Evolutionary conservation across 2,329 filamentous ascomycete species (phyloP), one percentile per base, ranked within the genome.

Genomic region (Myriosclerotinia scirpicola): DNA sequence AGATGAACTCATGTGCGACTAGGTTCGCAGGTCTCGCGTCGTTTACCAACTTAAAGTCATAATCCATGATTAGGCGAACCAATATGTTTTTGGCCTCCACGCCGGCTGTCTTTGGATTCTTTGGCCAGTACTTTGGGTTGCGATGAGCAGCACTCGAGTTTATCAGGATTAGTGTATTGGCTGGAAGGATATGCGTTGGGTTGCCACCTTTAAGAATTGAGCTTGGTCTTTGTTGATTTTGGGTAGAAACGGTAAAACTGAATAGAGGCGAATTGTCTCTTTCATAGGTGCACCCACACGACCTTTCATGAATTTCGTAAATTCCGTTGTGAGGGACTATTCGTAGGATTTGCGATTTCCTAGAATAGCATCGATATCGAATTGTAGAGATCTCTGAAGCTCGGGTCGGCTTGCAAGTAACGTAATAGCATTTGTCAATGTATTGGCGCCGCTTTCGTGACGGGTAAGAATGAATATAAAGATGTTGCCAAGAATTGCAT

Each of bases 401-500:
- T 58, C 22, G 9, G 54, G 54, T 8, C 38, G 12, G 14, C 54
- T 44, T 30, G 36, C 36, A 1, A 58, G 38, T 4, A 58, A n/a
- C 36, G 15, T 58, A 2, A 58, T 15, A 8, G 54, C 54, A 7
- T 30, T 22, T 0, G 54, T 58, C 3, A 58, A 58, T 7, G 26
- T 44, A 26, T 58, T 58, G 6, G 54, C 54, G 54, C 54, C 44
- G 11, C 38, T 58, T 58, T 58, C 54, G 54, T 58, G 38, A 7
- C 54, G 38, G 15, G 54, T 38, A 26, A 58, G 54, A 42, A 44
- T 58, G 54, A 58, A 58, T 8, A 38, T 40, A n/a, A 58, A 58
- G 26, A 58, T 58, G 7, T 58, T 58, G 54, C 20, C 54, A 6
- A 44, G 38, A 26, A 58, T 40, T 7, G 54, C 54, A 17, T 17